Percentiles rank a stretch among this genome's conserved stretches.
These are phyloP conservation scores for Termitomyces sp. DNA, from an alignment of 768 basidiomycete species.

Conservation along the genomic window DNA sequence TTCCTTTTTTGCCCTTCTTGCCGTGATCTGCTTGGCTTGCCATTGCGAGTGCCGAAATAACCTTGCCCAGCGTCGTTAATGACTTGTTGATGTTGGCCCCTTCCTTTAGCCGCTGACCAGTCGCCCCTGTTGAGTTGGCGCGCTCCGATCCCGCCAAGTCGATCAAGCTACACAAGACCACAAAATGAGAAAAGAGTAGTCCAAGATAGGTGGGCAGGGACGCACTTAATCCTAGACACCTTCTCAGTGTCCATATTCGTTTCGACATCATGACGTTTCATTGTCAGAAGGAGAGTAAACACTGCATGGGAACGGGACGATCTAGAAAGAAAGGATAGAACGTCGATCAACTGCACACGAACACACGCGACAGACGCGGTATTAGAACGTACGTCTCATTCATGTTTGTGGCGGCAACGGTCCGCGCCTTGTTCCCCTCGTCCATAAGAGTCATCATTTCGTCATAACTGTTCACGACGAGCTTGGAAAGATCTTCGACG, in stretches of 20 bases:
- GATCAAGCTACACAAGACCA: constrained; percentile 58
- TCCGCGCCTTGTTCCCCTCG: constrained; percentile 97
- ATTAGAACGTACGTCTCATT: constrained; percentile 79
- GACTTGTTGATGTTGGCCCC: constrained; percentile 99
- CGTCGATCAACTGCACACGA: constrained; percentile 4
- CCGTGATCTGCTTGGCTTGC: constrained; percentile 57
- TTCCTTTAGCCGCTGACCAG: constrained; percentile 93
- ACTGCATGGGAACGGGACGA: constrained; percentile 98
- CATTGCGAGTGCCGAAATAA: constrained; percentile 86
- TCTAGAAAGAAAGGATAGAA: constrained; percentile 32
- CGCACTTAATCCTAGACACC: constrained; percentile 93
- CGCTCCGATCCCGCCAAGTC: constrained; percentile 97
- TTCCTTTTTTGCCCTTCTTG: constrained; percentile 88
- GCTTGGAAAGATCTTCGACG: constrained; percentile 94
- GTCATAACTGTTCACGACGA: constrained; percentile 85
- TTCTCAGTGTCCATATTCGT: constrained; percentile 95
- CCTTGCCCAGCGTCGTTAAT: constrained; percentile 95
- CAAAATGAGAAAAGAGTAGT: constrained; percentile 10
- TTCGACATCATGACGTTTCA: constrained; percentile 80
- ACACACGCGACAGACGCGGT: constrained; percentile 1
- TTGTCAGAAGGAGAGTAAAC: constrained; percentile 91
- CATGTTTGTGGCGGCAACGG: constrained; percentile 99
- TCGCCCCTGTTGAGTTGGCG: constrained; percentile 97
- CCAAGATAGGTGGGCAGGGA: constrained; percentile 6
- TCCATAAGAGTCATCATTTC: constrained; percentile 99